phyloP scores from a whole-genome alignment of 2,329 filamentous ascomycete genomes.

The Penicillium sp. region DNA sequence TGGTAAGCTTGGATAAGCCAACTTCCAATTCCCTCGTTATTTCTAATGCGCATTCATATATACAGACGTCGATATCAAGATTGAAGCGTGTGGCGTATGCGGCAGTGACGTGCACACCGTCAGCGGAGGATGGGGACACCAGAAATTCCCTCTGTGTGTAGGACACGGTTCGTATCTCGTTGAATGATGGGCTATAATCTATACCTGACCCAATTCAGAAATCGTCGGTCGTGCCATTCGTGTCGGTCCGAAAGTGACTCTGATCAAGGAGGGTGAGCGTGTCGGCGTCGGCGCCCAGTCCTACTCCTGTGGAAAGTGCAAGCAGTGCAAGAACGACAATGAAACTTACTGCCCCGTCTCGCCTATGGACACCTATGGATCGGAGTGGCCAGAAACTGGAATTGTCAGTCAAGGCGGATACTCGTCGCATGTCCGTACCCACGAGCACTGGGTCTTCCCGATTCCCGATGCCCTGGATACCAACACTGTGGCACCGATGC shows the following conservation, averaged over 20 bases:
- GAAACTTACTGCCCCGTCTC: conserved; percentile 69
- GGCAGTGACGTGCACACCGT: conserved; percentile 74
- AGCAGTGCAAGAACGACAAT: conserved; percentile 67
- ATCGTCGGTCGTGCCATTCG: conserved; percentile 71
- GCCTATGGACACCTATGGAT: conserved; percentile 56
- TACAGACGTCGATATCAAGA: conserved; percentile 80
- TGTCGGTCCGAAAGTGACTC: conserved; percentile 68
- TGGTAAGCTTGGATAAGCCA: conserved; percentile 30
- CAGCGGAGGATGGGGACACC: conserved; percentile 56
- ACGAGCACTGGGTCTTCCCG: conserved; percentile 72
- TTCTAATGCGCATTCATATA: not conserved
- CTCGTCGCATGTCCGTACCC: conserved; percentile 69
- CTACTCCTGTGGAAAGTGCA: conserved; percentile 67
- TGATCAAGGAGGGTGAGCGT: conserved; percentile 64
- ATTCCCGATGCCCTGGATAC: conserved; percentile 73
- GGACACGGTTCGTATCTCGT: conserved; percentile 49
- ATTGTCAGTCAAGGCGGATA: conserved; percentile 71
- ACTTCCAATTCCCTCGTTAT: not conserved
- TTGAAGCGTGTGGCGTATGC: conserved; percentile 79
- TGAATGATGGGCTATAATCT: too few relatives aligned
- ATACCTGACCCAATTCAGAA: conserved; percentile 48
- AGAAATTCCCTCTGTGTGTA: conserved; percentile 57
- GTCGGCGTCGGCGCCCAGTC: conserved; percentile 73
- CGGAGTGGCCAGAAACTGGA: conserved; percentile 62
- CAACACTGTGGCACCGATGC: conserved; percentile 72